Percentiles rank a stretch among this genome's conserved stretches.
phyloP scores from a whole-genome alignment of 164 flowering plant genomes.

The Piper longum region DNA sequence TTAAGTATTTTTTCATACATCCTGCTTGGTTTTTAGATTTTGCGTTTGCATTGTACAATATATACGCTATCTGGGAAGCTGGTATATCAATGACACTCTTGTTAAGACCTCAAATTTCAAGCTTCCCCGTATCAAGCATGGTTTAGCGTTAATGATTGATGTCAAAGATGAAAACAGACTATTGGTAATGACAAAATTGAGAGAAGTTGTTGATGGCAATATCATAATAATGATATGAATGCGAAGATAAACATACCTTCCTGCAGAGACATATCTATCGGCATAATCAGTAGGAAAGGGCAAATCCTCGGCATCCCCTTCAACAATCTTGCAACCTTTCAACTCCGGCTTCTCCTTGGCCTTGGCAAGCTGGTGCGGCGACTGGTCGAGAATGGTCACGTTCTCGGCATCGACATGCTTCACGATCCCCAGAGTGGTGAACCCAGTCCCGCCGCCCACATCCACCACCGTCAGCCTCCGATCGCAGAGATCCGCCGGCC shows the following conservation, averaged over 20 bases:
- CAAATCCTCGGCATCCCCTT: conserved; percentile 76
- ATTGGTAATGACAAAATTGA: too few relatives aligned
- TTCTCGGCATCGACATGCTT: conserved; percentile 76
- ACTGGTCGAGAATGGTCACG: conserved; percentile 66
- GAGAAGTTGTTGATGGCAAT: too few relatives aligned
- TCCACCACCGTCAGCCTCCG: conserved; percentile 52
- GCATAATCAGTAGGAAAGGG: conserved; percentile 71
- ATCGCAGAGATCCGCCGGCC: conserved; percentile 51
- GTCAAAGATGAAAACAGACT: too few relatives aligned
- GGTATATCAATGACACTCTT: too few relatives aligned
- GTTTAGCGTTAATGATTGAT: too few relatives aligned
- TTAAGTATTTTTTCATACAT: too few relatives aligned
- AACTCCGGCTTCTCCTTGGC: conserved; percentile 62
- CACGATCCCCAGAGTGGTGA: conserved; percentile 66
- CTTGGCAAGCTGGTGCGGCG: conserved; percentile 76
- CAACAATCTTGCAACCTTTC: conserved; percentile 57
- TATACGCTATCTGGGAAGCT: too few relatives aligned
- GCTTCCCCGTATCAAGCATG: too few relatives aligned
- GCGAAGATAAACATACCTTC: conserved; percentile 27
- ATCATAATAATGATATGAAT: not conserved
- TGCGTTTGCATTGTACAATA: too few relatives aligned
- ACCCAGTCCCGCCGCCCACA: conserved; percentile 83
- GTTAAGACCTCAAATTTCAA: too few relatives aligned
- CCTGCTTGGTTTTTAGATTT: too few relatives aligned
- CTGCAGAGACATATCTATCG: conserved; percentile 72